A percentile compares a stretch with the other conserved stretches of the same genome.
These are phyloP conservation scores for Xylaria flabelliformis DNA, from an alignment of 495 filamentous ascomycete genomes.

Conservation along the genomic window DNA sequence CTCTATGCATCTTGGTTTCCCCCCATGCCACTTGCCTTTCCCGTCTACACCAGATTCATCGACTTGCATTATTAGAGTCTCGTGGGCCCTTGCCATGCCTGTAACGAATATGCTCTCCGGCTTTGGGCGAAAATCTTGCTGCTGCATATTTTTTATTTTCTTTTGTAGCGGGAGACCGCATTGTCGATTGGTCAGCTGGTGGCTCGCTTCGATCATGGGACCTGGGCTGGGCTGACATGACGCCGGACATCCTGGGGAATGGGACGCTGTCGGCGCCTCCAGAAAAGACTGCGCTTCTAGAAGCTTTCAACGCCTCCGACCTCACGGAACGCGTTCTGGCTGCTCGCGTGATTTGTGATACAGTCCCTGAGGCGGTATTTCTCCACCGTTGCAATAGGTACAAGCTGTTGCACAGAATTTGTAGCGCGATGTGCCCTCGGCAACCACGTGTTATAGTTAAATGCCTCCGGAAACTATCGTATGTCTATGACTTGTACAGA, in stretches of 20 bases:
- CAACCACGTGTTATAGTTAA: neutral
- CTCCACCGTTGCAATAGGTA: neutral
- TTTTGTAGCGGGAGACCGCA: slow-evolving; percentile 30
- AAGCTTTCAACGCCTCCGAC: slow-evolving; percentile 37
- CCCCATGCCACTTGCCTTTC: slow-evolving; percentile 35
- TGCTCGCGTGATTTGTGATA: slow-evolving; percentile 23
- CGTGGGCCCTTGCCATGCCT: slow-evolving; percentile 13
- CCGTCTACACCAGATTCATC: slow-evolving; percentile 37
- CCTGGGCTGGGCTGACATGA: slow-evolving; percentile 14
- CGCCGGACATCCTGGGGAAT: slow-evolving; percentile 16
- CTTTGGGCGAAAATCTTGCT: slow-evolving; percentile 30
- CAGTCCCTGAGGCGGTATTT: neutral
- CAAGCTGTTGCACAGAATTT: neutral
- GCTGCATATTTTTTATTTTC: slow-evolving; percentile 31
- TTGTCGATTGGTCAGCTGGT: slow-evolving; percentile 40
- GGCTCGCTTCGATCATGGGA: slow-evolving; percentile 36
- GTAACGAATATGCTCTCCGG: neutral
- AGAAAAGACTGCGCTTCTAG: slow-evolving; percentile 33
- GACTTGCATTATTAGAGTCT: slow-evolving; percentile 33
- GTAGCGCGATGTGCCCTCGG: neutral
- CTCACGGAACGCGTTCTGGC: slow-evolving; percentile 29
- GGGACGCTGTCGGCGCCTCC: slow-evolving; percentile 30
- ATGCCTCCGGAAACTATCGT: neutral
- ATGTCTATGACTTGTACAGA: neutral
- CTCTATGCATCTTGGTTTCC: slow-evolving; percentile 38